These are phyloP conservation scores for Lunasporangiospora selenospora DNA, from an alignment of 192 early-diverging fungal genomes.

Conservation along the genomic window DNA sequence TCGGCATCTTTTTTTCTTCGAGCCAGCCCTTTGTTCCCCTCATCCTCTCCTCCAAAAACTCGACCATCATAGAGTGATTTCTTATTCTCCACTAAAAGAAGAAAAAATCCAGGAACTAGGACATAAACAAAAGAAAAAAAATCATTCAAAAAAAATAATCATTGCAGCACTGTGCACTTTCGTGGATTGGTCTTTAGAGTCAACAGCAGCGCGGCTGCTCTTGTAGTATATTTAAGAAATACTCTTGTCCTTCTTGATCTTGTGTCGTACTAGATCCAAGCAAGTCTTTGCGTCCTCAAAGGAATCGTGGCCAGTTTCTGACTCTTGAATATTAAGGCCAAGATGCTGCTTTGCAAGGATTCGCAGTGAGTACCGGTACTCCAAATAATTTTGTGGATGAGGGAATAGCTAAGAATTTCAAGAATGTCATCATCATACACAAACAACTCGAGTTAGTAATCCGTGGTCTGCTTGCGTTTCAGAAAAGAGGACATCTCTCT, in stretches of 20 bases:
- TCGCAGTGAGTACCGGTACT: slow-evolving; percentile 56
- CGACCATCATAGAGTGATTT: too few relatives aligned
- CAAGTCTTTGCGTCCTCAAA: slow-evolving; percentile 66
- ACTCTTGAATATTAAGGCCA: slow-evolving; percentile 59
- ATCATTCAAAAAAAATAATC: too few relatives aligned
- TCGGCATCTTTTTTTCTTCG: too few relatives aligned
- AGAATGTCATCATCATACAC: not conserved
- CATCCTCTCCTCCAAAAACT: too few relatives aligned
- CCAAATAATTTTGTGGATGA: slow-evolving; percentile 51
- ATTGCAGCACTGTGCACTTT: too few relatives aligned
- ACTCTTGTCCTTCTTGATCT: slow-evolving; percentile 41
- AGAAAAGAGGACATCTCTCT: not conserved
- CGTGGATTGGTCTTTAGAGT: too few relatives aligned
- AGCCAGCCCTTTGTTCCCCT: too few relatives aligned
- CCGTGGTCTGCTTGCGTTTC: not conserved
- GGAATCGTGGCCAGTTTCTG: slow-evolving; percentile 64
- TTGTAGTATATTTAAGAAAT: too few relatives aligned
- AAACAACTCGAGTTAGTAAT: not conserved
- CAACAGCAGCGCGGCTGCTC: too few relatives aligned
- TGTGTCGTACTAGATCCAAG: slow-evolving; percentile 58
- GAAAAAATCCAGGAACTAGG: too few relatives aligned
- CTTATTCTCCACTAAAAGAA: too few relatives aligned
- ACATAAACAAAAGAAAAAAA: too few relatives aligned
- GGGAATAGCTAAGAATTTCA: slow-evolving; percentile 54
- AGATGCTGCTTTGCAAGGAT: slow-evolving; percentile 57